Percentiles rank a stretch among this genome's conserved stretches.
These are phyloP conservation scores for Phytopythium oedochilum DNA, from an alignment of 352 stramenopile genomes.

Conservation along the genomic window DNA sequence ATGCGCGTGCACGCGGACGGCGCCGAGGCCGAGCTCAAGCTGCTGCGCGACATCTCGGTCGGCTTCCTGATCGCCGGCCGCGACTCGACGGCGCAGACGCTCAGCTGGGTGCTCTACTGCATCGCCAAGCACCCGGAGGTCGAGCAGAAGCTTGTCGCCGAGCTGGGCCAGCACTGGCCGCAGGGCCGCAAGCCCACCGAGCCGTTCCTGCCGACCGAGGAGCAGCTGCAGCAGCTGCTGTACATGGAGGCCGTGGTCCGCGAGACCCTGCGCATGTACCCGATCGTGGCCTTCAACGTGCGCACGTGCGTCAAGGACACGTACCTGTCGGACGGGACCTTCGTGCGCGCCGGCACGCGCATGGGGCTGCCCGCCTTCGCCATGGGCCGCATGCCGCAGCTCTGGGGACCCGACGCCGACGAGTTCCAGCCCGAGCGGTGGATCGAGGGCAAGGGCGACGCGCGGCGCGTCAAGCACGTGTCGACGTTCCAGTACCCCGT, in stretches of 20 bases:
- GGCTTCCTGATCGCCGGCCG: conserved; percentile 54
- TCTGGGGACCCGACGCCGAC: conserved; percentile 48
- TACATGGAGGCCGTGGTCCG: conserved; percentile 31
- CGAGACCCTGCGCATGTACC: conserved; percentile 47
- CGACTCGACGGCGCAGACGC: conserved; percentile 44
- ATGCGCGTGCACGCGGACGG: conserved; percentile 1
- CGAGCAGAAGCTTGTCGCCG: conserved; percentile 13
- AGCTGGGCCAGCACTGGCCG: conserved; percentile 9
- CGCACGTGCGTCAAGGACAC: conserved; percentile 18
- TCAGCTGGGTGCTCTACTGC: conserved; percentile 48
- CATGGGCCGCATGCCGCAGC: conserved; percentile 15
- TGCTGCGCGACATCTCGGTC: conserved; percentile 46
- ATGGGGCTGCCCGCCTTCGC: conserved; percentile 21
- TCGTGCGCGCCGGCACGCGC: conserved; percentile 18
- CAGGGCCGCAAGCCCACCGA: not conserved
- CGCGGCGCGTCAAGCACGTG: conserved; percentile 3
- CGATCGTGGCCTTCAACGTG: conserved; percentile 31
- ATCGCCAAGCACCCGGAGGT: conserved; percentile 33
- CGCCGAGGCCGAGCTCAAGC: conserved; percentile 3
- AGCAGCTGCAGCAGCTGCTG: conserved; percentile 17
- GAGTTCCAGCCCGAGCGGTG: conserved; percentile 66
- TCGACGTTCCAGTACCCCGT: conserved; percentile 30
- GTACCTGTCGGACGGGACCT: conserved; percentile 19
- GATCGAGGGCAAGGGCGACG: conserved; percentile 18
- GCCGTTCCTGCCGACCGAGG: conserved; percentile 9